Conservation (phyloP, 2,329 filamentous ascomycete species). For the Fonsecaea pedrosoi region DNA sequence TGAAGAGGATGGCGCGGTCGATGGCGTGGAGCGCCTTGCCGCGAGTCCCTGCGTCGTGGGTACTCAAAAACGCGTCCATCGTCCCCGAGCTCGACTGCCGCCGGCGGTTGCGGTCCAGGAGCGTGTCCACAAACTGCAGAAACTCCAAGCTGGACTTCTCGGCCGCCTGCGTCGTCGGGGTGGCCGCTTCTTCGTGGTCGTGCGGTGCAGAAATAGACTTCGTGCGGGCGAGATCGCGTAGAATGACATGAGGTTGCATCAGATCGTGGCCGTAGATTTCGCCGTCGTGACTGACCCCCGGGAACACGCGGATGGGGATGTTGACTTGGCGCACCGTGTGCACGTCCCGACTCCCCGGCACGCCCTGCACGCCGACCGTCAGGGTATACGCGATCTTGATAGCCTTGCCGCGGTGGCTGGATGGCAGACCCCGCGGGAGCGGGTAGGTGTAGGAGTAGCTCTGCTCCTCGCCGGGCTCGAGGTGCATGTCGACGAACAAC, state of each 20-base stretch:
- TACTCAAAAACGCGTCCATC: slow-evolving; percentile 27
- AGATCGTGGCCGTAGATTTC: slow-evolving; percentile 92
- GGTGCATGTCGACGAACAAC: slow-evolving; percentile 87
- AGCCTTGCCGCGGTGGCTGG: slow-evolving; percentile 86
- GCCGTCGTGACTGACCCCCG: slow-evolving; percentile 86
- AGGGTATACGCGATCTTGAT: slow-evolving; percentile 92
- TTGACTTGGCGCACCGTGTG: slow-evolving; percentile 87
- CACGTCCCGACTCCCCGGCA: slow-evolving; percentile 77
- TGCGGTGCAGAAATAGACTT: slow-evolving; percentile 57
- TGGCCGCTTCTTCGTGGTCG: slow-evolving; percentile 49
- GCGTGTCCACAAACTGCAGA: slow-evolving; percentile 36
- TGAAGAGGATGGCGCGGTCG: slow-evolving; percentile 85
- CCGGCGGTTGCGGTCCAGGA: slow-evolving; percentile 37
- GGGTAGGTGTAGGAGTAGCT: slow-evolving; percentile 87
- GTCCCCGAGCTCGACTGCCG: slow-evolving; percentile 39
- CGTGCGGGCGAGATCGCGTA: slow-evolving; percentile 80
- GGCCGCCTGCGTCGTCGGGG: slow-evolving; percentile 53
- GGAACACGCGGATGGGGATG: slow-evolving; percentile 88
- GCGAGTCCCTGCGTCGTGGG: slow-evolving; percentile 35
- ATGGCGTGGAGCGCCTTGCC: slow-evolving; percentile 81
- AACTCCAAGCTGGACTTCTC: slow-evolving; percentile 71
- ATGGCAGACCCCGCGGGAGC: slow-evolving; percentile 86
- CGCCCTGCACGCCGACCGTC: slow-evolving; percentile 87
- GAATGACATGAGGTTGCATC: slow-evolving; percentile 89
- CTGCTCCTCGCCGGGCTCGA: slow-evolving; percentile 86